Percentiles rank a stretch among this genome's conserved stretches.
phyloP scores from a whole-genome alignment of 192 early-diverging fungal genomes.

The Coemansia sp. region DNA sequence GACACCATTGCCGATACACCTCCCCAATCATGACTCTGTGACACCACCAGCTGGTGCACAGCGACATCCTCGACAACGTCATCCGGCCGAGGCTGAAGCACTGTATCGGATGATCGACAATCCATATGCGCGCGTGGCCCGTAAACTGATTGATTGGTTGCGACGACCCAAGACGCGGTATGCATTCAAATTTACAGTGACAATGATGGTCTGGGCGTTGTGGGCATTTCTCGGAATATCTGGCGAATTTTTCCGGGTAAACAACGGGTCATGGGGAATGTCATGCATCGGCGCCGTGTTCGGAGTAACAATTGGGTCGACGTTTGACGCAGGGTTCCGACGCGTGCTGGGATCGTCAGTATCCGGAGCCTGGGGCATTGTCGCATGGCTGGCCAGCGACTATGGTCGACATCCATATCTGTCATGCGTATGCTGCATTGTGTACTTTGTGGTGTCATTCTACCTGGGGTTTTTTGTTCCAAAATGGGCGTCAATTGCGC shows the following conservation, averaged over 20 bases:
- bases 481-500: slow-evolving; percentile 16
- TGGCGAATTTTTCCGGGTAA: slow-evolving; percentile 15
- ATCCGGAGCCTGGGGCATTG: slow-evolving; percentile 42
- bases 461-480: slow-evolving; percentile 29
- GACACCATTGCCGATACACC: neutral
- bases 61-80: neutral
- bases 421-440: slow-evolving; percentile 24
- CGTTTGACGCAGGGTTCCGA: slow-evolving; percentile 24
- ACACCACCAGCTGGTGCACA: neutral
- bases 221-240: slow-evolving; percentile 39
- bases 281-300: slow-evolving; percentile 33
- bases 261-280: slow-evolving; percentile 37
- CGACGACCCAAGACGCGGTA: slow-evolving; percentile 35
- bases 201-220: slow-evolving; percentile 43
- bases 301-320: slow-evolving; percentile 40
- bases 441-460: slow-evolving; percentile 35
- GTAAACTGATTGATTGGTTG: slow-evolving; percentile 20
- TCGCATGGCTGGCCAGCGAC: slow-evolving; percentile 31
- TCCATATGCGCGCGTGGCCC: slow-evolving; percentile 12
- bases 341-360: slow-evolving; percentile 23
- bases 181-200: slow-evolving; percentile 41
- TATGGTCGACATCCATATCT: slow-evolving; percentile 11
- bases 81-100: slow-evolving; percentile 7
- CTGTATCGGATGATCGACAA: slow-evolving; percentile 24
- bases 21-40: neutral